Base-by-base conservation (phyloP, 225 moss, liverwort and hornwort species). In the Sphagnum contortum region DNA sequence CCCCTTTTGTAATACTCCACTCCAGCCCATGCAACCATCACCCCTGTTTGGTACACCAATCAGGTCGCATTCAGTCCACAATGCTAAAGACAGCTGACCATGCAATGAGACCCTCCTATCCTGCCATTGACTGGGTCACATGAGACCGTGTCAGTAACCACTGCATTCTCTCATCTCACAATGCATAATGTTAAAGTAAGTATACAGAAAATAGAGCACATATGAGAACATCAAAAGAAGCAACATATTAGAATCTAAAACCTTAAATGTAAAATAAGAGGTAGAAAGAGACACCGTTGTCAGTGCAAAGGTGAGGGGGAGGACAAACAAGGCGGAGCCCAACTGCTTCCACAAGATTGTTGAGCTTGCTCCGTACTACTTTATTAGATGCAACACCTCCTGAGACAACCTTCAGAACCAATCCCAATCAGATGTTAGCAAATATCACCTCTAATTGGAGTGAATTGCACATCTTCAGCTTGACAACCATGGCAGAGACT, bases 1-100 rank as follows among this genome's bases (percentile, higher is more conserved):
- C 93, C 98, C 79, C 87, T 74, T 47, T 75, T 79, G 57, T 85
- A 88, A 68, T 93, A 89, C 68, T 98, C 98, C 54, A 91, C 79
- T 55, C 93, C 91, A 67, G 93, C 91, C 93, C 98, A 93, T 5
- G 91, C 98, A 62, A 98, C 89, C 93, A 91, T 98, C 11, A 98
- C 98, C 66, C 98, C 89, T 95, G 86, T 52, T 52, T 9, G 29
- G 29, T 29, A 29, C 29, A 29, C 29, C 29, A 29, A 29, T 29
- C 29, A 0, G 29, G 29, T 29, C 1, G 1, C 29, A 29, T 29
- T 29, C 29, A 29, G 29, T 29, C 29, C 29, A 29, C 29, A 29
- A 29, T 29, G 29, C 29, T 29, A 29, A 29, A 29, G 29, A 29
- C 1, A 1, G 29, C 29, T 29, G 29, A 29, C 29, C 29, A 29